Evolutionary conservation across 192 early-diverging fungal species (phyloP), one percentile per base, ranked within the genome.

Genomic region (Coemansia sp.): DNA sequence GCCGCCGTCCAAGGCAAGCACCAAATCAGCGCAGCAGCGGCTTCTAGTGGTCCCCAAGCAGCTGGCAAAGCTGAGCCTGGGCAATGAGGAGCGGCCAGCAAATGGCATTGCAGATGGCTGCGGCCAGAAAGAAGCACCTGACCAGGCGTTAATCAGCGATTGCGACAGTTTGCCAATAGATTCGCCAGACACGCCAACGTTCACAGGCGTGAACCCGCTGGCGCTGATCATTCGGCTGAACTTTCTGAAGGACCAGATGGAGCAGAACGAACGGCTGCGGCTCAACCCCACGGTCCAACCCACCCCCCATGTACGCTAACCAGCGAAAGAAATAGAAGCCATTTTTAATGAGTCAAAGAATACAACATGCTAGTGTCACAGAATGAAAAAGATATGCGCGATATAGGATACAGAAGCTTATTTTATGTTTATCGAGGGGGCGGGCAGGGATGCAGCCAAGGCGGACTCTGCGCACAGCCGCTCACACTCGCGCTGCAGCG

Each of bases 181-280:
- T 44, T 69, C 61, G 66, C 67, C 60, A 37, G 41, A 17, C 11
- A 37, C 14, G 2, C 30, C 55, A 23, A 47, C 42, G 15, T 76
- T 46, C 51, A 30, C 41, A 11, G 74, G 74, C 26, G 64, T 77
- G 15, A 77, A 77, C 45, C 68, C 74, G 3, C 40, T 60, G 16
- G 74, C 74, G 10, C 64, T 77, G 47, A 60, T 57, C 38, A 67
- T 64, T 18, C 53, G 74, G 11, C 68, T 77, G 12, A 60, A 47
- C 53, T 77, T 71, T 56, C 45, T 77, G 6, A 70, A 77, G 45
- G 55, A 66, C 5, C 64, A 77, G 49, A 66, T 77, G 56, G 68
- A 77, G 36, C 74, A 77, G 17, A 51, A 60, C 37, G 74, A 77
- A 49, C 64, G 59, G 3, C 56, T 73, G 16, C 32, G 60, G 28